A percentile compares a stretch with the other conserved stretches of the same genome.
Evolutionary conservation across 345 rosid genomes (phyloP).

Genomic region (Lepidium africanum): DNA sequence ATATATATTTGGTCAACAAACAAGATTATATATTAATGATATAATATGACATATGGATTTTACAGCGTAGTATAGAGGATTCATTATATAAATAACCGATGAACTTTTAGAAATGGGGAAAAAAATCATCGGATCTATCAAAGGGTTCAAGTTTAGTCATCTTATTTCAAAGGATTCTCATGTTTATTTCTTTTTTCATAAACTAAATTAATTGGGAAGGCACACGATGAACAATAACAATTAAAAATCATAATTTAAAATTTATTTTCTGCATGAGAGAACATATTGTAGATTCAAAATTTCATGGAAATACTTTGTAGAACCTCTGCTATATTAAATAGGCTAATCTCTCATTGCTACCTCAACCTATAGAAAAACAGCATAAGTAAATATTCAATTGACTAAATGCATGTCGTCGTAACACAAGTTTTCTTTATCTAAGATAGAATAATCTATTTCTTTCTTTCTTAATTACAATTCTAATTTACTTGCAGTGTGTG

Average conservation of each 20-base stretch:
- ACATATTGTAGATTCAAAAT: background rate
- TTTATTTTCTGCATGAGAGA: background rate
- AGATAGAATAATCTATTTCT: background rate
- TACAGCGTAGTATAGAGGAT: background rate
- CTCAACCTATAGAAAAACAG: no score
- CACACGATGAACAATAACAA: background rate
- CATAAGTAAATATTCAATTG: no score
- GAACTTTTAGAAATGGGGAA: background rate
- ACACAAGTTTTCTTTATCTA: background rate
- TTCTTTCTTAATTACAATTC: background rate
- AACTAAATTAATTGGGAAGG: background rate
- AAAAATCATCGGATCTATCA: constrained; percentile 41
- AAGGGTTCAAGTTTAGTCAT: constrained; percentile 24
- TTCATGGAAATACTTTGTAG: background rate
- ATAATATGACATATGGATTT: background rate
- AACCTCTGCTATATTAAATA: background rate
- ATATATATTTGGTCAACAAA: no score
- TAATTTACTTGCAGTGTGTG: background rate
- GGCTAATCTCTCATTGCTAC: no score
- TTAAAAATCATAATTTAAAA: background rate
- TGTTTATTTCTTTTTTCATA: background rate
- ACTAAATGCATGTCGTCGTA: no score
- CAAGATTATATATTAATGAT: background rate
- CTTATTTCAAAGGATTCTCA: constrained; percentile 40
- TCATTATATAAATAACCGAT: background rate